phyloP scores from a whole-genome alignment of 140 eudicot genomes.

The Bidens hawaiensis region DNA sequence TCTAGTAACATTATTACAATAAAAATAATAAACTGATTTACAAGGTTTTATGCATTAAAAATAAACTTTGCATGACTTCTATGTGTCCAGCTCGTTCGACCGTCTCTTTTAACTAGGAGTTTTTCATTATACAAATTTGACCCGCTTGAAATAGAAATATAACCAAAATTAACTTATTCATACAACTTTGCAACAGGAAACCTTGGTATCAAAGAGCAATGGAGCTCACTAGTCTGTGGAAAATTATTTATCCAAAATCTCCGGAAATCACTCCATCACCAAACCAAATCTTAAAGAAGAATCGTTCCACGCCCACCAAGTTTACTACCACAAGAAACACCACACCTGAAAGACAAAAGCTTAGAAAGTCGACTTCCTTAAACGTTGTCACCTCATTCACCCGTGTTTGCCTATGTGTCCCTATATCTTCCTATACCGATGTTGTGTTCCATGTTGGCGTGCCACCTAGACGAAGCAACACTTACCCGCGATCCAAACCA shows the following conservation, averaged over 20 bases:
- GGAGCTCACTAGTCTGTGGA: slow-evolving; percentile 66
- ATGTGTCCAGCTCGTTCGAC: too few relatives aligned
- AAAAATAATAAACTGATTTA: background rate
- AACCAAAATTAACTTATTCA: background rate
- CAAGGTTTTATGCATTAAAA: background rate
- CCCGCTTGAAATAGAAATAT: background rate
- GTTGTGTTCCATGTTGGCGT: slow-evolving; percentile 59
- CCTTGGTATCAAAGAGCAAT: slow-evolving; percentile 98
- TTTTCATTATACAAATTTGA: background rate
- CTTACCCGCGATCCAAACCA: slow-evolving; percentile 80
- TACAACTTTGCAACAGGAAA: slow-evolving; percentile 56
- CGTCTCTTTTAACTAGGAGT: too few relatives aligned
- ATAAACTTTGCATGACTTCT: background rate
- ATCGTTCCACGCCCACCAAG: slow-evolving; percentile 43
- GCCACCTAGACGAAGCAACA: slow-evolving; percentile 85
- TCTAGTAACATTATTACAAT: background rate
- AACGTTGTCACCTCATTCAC: slow-evolving; percentile 79
- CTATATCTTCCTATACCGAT: slow-evolving; percentile 90
- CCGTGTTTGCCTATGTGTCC: slow-evolving; percentile 80
- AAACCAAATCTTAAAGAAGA: slow-evolving; percentile 38
- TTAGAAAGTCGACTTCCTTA: slow-evolving; percentile 65
- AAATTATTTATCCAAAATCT: slow-evolving; percentile 40
- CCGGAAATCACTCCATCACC: slow-evolving; percentile 32
- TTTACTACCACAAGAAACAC: slow-evolving; percentile 28
- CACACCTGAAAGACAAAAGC: slow-evolving; percentile 40